Evolutionary conservation across 805 yeast genomes (phyloP).

Genomic region (Candida oleophila): DNA sequence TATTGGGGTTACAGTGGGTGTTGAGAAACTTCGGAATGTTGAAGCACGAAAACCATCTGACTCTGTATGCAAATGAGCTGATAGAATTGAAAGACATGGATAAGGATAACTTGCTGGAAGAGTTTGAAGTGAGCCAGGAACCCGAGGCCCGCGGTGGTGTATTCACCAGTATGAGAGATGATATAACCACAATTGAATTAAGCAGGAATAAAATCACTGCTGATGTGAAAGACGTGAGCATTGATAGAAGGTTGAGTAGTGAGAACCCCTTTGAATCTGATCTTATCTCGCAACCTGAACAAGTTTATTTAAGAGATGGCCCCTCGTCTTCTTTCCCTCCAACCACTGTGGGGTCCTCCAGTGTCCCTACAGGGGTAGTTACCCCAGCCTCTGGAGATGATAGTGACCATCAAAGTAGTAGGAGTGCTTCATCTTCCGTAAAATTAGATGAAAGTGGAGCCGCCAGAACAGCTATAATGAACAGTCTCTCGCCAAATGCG

Average conservation of each 20-base stretch:
- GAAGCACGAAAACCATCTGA: slow-evolving; percentile 6
- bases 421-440: background rate
- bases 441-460: background rate
- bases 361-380: background rate
- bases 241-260: background rate
- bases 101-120: slow-evolving; percentile 4
- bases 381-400: background rate
- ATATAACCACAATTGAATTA: slow-evolving; percentile 38
- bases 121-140: background rate
- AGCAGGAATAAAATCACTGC: background rate
- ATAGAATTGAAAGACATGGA: slow-evolving; percentile 16
- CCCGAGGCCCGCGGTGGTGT: slow-evolving; percentile 10
- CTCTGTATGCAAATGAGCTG: slow-evolving; percentile 2
- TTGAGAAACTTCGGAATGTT: slow-evolving; percentile 11
- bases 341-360: background rate
- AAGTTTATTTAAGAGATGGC: slow-evolving; percentile 1
- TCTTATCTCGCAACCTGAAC: background rate
- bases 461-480: background rate
- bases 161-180: slow-evolving; percentile 28
- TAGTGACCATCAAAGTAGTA: background rate
- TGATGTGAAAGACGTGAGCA: background rate
- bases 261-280: slow-evolving; percentile 16
- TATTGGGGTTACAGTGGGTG: slow-evolving; percentile 20
- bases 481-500: slow-evolving; percentile 11
- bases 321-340: background rate